Base-by-base conservation (phyloP, 2,329 filamentous ascomycete genomes). In the Xylariaceae sp. region DNA sequence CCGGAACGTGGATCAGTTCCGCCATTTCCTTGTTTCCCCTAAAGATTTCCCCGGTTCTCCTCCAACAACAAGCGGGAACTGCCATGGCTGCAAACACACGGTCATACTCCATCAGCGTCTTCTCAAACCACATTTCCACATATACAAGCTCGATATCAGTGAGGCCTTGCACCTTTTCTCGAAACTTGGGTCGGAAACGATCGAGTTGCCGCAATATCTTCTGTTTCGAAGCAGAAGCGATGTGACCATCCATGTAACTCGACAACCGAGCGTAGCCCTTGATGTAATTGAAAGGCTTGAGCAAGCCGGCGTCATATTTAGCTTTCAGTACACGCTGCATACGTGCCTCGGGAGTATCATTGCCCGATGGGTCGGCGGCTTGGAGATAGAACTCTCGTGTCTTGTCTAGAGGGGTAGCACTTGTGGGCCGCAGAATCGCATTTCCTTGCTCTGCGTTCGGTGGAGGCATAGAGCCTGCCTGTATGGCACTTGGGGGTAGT, bases 121-220 rank as follows among this genome's bases (percentile, higher is more conserved):
- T 82, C 65, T 98, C 93, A 60, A 98, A 97, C 91, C 93, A 97
- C 89, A 97, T 96, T 67, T 98, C 93, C 9, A 97, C 91, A 44
- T 90, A 81, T 19, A 97, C 84, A 19, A 98, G 79, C 64, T 98
- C 89, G 62, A 96, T 87, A 64, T 98, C 93, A 2, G 88, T 96
- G 59, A 97, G 72, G 26, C 77, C 83, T 51, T 97, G 89, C 62
- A 95, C 91, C 67, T 94, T 89, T 65, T 97, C 91, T 48, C 93
- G 79, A 59, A 98, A 98, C 60, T 95, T 95, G 13, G 93, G 93
- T 34, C 93, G 78, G 66, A 98, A 98, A 42, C 87, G 84, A 64
- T 95, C 88, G 33, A 98, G 77, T 59, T 95, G 91, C 45, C 89
- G 82, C 34, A 95, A 69, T 48, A 98, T 96, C 68, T 94, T 93